Evolutionary conservation across 495 filamentous ascomycete species (phyloP), one percentile per base, ranked within the genome.

Genomic region (Neurospora sp.): DNA sequence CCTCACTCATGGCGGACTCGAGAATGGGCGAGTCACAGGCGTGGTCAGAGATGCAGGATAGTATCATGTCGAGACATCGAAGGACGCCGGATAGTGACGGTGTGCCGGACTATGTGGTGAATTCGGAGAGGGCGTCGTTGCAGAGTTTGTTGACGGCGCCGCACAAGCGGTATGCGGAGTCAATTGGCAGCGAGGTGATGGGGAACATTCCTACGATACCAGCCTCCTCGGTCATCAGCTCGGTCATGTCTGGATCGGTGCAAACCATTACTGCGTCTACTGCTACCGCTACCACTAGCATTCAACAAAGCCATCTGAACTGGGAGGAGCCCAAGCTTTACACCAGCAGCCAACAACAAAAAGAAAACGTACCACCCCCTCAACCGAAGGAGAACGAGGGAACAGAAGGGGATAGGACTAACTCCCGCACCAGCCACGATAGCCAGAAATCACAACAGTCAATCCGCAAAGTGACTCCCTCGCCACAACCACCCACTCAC

Each of bases 401-500:
- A 27, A 1, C 10, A 59, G 4, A 59, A 59, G 48, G 53, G 22
- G 53, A 65, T 4, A 65, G 27, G 27, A 35, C 53, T 35, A 65
- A 65, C 53, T 65, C 53, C 53, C 27, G 22, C 53, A 14, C 27
- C 53, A 65, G 53, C 53, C 53, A 65, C 83, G 85, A 44, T 86
- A 84, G 1, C 86, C 86, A 6, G 87, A 86, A 10, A 80, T 83
- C 70, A 84, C 87, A 8, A 87, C 86, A 8, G 81, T 83, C 69
- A 85, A 88, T 12, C 85, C 8, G 61, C 68, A 16, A 72, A 69
- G 59, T 70, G 8, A 7, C 39, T 40, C 4, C 27, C 45, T 14
- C 35, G 37, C 27, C 44, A 45, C 65, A 40, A 70, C 44, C 68
- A 40, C 37, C 39, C 44, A 12, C 53, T 20, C 39, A 71, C 70